These are phyloP conservation scores for Fusarium sp. DNA, from an alignment of 2,329 filamentous ascomycete genomes.

Conservation along the genomic window DNA sequence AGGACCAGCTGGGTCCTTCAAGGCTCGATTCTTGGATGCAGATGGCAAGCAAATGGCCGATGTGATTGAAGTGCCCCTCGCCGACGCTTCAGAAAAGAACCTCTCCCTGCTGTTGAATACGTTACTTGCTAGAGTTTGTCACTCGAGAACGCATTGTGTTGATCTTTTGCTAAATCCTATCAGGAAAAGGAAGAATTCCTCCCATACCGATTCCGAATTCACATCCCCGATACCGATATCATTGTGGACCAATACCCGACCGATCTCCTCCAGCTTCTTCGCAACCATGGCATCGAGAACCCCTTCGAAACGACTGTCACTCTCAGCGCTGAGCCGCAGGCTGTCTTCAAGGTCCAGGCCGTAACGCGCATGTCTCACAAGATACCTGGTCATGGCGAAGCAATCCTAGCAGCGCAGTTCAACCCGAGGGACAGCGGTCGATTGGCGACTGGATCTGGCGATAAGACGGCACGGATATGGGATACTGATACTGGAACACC, in stretches of 20 bases:
- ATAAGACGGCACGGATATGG: conserved; percentile 93
- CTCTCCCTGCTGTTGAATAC: conserved; percentile 90
- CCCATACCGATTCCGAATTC: conserved; percentile 74
- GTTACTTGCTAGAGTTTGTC: conserved; percentile 79
- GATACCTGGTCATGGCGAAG: conserved; percentile 92
- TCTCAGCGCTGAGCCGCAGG: conserved; percentile 81
- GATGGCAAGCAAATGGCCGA: conserved; percentile 80
- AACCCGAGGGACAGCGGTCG: conserved; percentile 82
- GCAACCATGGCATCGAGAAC: conserved; percentile 69
- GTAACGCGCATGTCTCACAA: conserved; percentile 91
- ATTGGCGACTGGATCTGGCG: conserved; percentile 90
- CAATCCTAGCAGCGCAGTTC: conserved; percentile 89
- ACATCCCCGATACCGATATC: conserved; percentile 67
- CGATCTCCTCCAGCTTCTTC: conserved; percentile 69
- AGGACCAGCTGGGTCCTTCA: conserved; percentile 80
- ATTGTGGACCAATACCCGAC: conserved; percentile 70
- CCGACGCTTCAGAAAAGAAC: conserved; percentile 90
- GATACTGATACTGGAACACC: conserved; percentile 95
- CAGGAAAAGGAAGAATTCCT: conserved; percentile 71
- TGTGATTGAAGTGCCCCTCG: conserved; percentile 81
- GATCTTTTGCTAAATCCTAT: conserved; percentile 8
- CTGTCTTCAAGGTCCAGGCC: conserved; percentile 92
- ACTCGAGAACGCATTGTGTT: not conserved
- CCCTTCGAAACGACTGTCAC: conserved; percentile 70
- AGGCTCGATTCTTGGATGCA: conserved; percentile 90